Base-by-base conservation (phyloP, 768 basidiomycete species). In the Tubosaeta sp. region DNA sequence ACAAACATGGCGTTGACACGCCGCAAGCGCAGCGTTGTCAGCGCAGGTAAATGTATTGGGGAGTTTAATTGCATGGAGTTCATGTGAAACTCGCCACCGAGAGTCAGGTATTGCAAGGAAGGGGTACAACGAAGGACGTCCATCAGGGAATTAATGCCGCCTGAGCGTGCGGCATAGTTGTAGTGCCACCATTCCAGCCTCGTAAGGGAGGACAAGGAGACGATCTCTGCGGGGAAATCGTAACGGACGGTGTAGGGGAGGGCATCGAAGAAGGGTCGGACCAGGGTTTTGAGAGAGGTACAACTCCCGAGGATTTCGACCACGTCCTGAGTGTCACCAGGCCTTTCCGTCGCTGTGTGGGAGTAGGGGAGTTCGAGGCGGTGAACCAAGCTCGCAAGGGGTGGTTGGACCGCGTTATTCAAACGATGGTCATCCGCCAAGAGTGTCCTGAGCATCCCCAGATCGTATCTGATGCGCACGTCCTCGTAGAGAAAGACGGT, bases 131-230 rank as follows among this genome's bases (percentile, higher is more conserved):
- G 68, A 25, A 88, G 74, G 53, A 84, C 80, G 47, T 76, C 67
- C 3, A 63, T 60, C 38, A 88, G 69, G 7, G 78, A 82, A 65
- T 87, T 86, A 54, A 86, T 81, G 6, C 85, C 85, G 2, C 84
- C 84, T 16, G 81, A 74, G 42, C 80, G 75, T 35, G 81, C 78
- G 19, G 85, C 84, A 63, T 67, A 63, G 54, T 65, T 70, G 57
- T 79, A 65, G 59, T 85, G 77, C 82, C 83, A 86, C 84, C 84
- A 87, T 45, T 86, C 84, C 29, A 88, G 74, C 26, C 84, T 79
- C 41, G 76, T 78, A 37, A 88, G 71, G 19, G 78, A 77, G 19
- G 73, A 69, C 13, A 85, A 56, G 4, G 75, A 62, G 4, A 81
- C 65, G 49, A 67, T 71, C 13, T 72, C 72, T 10, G 76, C 74